These are phyloP conservation scores for Fusarium siculi DNA, from an alignment of 2,329 filamentous ascomycete species.

Conservation along the genomic window DNA sequence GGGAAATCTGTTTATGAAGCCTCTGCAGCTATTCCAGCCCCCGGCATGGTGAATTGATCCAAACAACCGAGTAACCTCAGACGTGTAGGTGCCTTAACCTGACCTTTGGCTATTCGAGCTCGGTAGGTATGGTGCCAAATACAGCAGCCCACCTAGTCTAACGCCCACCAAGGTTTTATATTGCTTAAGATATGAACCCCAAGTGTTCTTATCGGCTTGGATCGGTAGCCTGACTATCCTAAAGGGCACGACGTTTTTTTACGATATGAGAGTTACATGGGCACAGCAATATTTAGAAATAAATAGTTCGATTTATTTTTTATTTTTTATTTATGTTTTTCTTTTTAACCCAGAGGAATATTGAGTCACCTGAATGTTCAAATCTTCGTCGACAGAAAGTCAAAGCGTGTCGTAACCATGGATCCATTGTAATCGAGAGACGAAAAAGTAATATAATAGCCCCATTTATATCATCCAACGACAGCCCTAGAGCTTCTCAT, in stretches of 20 bases:
- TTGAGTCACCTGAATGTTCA: background rate
- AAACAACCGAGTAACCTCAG: background rate
- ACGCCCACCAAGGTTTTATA: background rate
- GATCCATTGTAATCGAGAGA: background rate
- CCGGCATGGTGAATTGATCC: background rate
- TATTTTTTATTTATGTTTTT: background rate
- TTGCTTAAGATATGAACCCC: too few species aligned
- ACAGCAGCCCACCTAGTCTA: background rate
- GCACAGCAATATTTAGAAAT: background rate
- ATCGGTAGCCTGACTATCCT: background rate
- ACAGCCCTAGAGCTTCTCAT: background rate
- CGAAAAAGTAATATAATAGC: background rate
- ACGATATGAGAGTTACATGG: background rate
- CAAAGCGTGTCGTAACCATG: background rate
- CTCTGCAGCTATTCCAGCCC: background rate
- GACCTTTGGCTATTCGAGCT: background rate
- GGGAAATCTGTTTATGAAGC: constrained; percentile 27
- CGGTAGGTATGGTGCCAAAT: background rate
- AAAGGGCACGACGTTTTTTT: background rate
- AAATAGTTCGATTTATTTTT: background rate
- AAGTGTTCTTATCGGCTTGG: background rate
- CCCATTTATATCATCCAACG: background rate
- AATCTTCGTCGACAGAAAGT: background rate
- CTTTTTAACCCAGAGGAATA: background rate
- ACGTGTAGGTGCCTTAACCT: background rate